These are phyloP conservation scores for Talaromyces pinophilus DNA, from an alignment of 2,329 filamentous ascomycete genomes.

Conservation along the genomic window DNA sequence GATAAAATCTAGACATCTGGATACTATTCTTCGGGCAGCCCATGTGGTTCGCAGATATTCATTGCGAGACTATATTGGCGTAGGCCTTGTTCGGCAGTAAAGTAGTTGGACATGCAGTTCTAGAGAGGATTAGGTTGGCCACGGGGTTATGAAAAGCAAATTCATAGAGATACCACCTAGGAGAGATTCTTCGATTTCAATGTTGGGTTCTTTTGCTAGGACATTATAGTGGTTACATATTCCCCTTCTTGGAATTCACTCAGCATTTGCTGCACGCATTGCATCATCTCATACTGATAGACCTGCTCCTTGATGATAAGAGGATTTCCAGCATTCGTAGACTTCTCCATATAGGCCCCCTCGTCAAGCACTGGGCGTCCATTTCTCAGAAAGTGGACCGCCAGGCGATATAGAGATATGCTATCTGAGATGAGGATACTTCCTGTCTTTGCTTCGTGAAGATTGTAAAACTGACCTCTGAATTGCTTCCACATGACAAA, in stretches of 20 bases:
- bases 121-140: not conserved
- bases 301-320: slow-evolving; percentile 8
- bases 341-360: slow-evolving; percentile 1
- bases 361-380: slow-evolving; percentile 11
- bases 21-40: not conserved
- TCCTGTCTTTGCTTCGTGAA: not conserved
- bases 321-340: slow-evolving; percentile 11
- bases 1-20: not conserved
- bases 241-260: not conserved
- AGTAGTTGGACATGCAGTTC: not conserved
- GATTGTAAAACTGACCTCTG: not conserved
- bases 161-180: not conserved
- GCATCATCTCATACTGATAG: slow-evolving; percentile 14
- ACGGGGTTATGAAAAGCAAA: not conserved
- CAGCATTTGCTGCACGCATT: slow-evolving; percentile 1
- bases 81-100: not conserved
- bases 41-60: not conserved
- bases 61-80: not conserved
- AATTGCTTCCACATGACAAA: not conserved
- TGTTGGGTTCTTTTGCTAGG: not conserved
- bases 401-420: slow-evolving; percentile 4
- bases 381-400: slow-evolving; percentile 4
- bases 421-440: not conserved
- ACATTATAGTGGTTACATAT: not conserved
- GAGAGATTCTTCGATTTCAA: not conserved